Conservation (phyloP, 2,329 filamentous ascomycete genomes). For the Clarireedia homoeocarpa region DNA sequence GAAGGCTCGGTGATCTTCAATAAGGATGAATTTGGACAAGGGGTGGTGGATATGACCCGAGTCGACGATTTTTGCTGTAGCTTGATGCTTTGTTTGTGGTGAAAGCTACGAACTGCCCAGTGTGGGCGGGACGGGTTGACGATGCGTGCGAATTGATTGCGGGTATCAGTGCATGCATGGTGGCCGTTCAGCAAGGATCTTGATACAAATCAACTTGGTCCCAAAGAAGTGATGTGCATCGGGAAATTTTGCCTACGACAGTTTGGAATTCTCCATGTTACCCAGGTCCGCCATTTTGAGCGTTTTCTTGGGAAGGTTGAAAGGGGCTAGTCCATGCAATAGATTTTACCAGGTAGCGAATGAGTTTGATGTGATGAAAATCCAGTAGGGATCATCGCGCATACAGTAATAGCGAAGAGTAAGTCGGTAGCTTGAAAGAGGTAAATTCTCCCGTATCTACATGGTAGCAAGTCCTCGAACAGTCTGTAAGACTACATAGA, state of each 20-base stretch:
- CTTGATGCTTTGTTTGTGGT: too few relatives aligned
- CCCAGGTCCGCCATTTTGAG: not conserved
- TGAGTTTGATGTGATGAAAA: not conserved
- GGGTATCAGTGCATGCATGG: not conserved
- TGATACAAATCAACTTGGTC: constrained; percentile 3
- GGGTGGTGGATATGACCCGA: too few relatives aligned
- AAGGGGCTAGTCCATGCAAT: not conserved
- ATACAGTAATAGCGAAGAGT: not conserved
- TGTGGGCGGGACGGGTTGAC: too few relatives aligned
- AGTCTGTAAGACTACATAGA: not conserved
- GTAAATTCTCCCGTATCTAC: not conserved
- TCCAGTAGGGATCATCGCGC: not conserved
- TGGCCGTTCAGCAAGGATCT: not conserved
- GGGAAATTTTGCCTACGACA: not conserved
- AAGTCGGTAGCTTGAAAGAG: not conserved
- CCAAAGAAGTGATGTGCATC: constrained; percentile 10
- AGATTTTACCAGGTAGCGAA: not conserved
- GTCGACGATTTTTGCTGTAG: too few relatives aligned
- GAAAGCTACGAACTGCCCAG: too few relatives aligned
- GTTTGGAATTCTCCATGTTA: too few relatives aligned
- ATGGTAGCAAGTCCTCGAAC: not conserved
- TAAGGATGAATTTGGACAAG: too few relatives aligned
- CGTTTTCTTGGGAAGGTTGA: not conserved
- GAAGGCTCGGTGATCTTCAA: too few relatives aligned
- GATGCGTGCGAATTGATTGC: not conserved